Base-by-base conservation (phyloP, 1,284 basidiomycete genomes). In the Pyrrhoderma lamaoense region DNA sequence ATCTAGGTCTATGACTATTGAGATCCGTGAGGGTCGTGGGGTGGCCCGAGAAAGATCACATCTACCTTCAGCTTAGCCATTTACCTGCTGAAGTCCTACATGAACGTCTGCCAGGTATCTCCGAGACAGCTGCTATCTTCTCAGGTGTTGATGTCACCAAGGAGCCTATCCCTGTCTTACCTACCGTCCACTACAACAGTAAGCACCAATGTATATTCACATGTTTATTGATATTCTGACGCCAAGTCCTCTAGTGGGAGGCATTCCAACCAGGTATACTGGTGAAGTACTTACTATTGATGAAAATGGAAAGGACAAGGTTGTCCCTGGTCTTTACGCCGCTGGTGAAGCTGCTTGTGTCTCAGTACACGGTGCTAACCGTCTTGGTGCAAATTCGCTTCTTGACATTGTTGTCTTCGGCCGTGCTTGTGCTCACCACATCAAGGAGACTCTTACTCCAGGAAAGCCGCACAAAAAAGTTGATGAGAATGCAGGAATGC, bases 331-430 rank as follows among this genome's bases (percentile, higher is more conserved):
- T 61, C 78, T 99, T 5, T 99, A 99, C 70, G 96, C 96, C 54
- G 96, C 96, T 53, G 96, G 96, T 64, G 96, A 99, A 74, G 94
- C 95, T 56, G 96, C 96, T 27, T 98, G 93, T 67, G 96, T 99
- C 42, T 99, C 96, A 18, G 96, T 99, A 18, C 96, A 99, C 68
- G 96, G 96, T 62, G 96, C 96, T 57, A 99, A 99, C 77, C 93
- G 96, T 73, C 88, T 99, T 54, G 96, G 96, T 61, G 96, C 96
- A 67, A 99, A 99, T 79, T 99, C 96, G 46, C 82, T 99, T 40
- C 79, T 99, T 58, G 96, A 99, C 69, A 97, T 99, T 64, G 96
- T 99, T 68, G 96, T 99, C 61, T 99, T 97, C 65, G 96, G 96
- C 62, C 93, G 96, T 69, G 96, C 96, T 18, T 95, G 91, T 65